phyloP scores from a whole-genome alignment of 2,329 filamentous ascomycete species.

The Cercospora nicotianae region DNA sequence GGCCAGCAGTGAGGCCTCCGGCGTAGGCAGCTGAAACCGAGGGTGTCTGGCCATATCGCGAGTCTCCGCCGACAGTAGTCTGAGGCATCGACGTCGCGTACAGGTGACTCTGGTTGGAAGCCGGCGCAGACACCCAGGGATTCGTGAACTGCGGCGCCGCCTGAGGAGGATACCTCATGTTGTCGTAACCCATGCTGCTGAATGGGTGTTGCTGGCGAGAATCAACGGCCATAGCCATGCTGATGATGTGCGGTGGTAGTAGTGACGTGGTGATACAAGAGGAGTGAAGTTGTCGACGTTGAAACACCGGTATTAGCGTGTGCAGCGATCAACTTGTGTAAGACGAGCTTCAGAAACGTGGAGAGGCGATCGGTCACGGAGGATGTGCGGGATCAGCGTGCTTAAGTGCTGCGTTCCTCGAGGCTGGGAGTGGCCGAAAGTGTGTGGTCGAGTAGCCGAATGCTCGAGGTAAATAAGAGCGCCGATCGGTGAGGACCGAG shows the following conservation, averaged over 20 bases:
- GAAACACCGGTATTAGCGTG: constrained; percentile 21
- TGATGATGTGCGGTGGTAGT: constrained; percentile 27
- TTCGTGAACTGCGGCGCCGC: constrained; percentile 78
- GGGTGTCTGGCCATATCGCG: constrained; percentile 36
- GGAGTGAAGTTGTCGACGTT: constrained; percentile 26
- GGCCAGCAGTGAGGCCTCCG: constrained; percentile 66
- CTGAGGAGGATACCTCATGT: constrained; percentile 64
- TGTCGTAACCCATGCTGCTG: constrained; percentile 79
- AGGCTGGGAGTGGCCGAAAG: constrained; percentile 31
- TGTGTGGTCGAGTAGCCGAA: constrained; percentile 18
- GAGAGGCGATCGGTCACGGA: constrained; percentile 49
- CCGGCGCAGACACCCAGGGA: constrained; percentile 71
- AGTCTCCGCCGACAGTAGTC: constrained; percentile 58
- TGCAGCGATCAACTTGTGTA: constrained; percentile 32
- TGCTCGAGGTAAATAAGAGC: constrained; percentile 16
- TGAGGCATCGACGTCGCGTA: constrained; percentile 67
- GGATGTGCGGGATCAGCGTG: constrained; percentile 53
- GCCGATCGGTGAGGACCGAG: constrained; percentile 23
- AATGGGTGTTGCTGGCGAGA: constrained; percentile 67
- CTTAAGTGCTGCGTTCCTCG: constrained; percentile 39
- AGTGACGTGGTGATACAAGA: constrained; percentile 24
- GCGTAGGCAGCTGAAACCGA: constrained; percentile 52
- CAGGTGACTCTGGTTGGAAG: constrained; percentile 57
- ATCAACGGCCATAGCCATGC: constrained; percentile 95
- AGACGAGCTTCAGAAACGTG: constrained; percentile 45